phyloP scores from a whole-genome alignment of 139 green algal genomes.

The Volvox reticuliferus region DNA sequence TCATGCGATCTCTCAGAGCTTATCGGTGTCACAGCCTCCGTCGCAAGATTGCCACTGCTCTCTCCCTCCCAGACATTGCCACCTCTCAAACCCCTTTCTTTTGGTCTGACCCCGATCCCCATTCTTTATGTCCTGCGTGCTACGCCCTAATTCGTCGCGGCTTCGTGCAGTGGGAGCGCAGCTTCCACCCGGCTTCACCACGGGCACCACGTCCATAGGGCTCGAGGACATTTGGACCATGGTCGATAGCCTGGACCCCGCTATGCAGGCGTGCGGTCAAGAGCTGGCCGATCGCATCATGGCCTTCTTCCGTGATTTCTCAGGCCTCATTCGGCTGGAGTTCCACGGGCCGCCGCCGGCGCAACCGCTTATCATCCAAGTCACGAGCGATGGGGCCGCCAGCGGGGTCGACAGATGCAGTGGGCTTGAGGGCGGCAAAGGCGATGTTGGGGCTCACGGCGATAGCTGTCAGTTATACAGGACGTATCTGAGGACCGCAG shows the following conservation, averaged over 20 bases:
- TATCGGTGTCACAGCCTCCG: too few species aligned
- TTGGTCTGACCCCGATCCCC: too few species aligned
- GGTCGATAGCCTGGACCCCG: constrained; percentile 10
- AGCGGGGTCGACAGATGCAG: too few species aligned
- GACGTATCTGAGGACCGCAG: not conserved
- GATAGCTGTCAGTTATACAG: constrained; percentile 2
- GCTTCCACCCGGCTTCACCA: not conserved
- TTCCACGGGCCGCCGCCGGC: not conserved
- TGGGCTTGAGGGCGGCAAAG: not conserved
- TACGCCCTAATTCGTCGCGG: too few species aligned
- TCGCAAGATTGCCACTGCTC: too few species aligned
- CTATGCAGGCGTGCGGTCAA: not conserved
- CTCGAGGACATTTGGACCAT: not conserved
- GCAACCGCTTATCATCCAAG: not conserved
- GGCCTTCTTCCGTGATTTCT: constrained; percentile 5
- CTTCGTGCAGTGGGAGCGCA: not conserved
- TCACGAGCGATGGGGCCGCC: not conserved
- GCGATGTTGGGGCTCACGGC: too few species aligned
- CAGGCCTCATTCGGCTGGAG: constrained; percentile 6
- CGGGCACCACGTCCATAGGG: not conserved
- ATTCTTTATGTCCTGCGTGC: too few species aligned
- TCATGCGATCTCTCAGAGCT: too few species aligned
- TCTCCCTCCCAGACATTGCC: too few species aligned
- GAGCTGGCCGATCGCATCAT: not conserved
- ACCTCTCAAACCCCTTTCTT: too few species aligned